Conservation (phyloP, 768 basidiomycete genomes). For the Kwoniella dendrophila region DNA sequence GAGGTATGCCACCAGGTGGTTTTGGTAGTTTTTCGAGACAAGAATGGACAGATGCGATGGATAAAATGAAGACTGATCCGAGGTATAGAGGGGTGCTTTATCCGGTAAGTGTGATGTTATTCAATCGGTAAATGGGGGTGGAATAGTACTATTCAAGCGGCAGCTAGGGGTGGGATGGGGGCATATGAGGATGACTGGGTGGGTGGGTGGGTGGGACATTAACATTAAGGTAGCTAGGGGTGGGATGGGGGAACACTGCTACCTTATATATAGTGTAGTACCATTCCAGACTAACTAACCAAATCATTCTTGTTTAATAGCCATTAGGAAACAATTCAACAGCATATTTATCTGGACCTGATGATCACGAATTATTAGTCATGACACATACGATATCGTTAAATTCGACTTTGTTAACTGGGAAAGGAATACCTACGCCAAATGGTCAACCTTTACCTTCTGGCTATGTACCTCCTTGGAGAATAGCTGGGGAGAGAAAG, state of each 20-base stretch:
- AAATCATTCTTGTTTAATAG: conserved; percentile 9
- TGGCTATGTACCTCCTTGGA: conserved; percentile 31
- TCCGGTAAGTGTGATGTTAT: conserved; percentile 34
- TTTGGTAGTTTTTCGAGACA: conserved; percentile 21
- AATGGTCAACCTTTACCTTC: neutral
- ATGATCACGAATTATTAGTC: conserved; percentile 30
- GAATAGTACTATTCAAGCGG: neutral
- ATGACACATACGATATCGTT: conserved; percentile 30
- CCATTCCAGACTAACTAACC: neutral
- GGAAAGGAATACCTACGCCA: conserved; percentile 6
- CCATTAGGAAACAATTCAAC: conserved; percentile 30
- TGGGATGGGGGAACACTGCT: conserved; percentile 3
- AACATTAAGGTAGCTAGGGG: neutral
- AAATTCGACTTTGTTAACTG: conserved; percentile 25
- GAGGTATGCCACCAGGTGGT: conserved; percentile 29
- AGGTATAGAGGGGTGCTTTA: conserved; percentile 39
- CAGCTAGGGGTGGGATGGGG: conserved; percentile 2
- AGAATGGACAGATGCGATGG: conserved; percentile 28
- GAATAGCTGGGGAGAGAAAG: conserved; percentile 38
- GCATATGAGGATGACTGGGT: too few relatives aligned
- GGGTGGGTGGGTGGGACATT: too few relatives aligned
- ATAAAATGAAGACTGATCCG: conserved; percentile 21
- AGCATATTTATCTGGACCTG: conserved; percentile 31
- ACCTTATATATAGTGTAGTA: neutral
- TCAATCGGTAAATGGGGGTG: too few relatives aligned